Evolutionary conservation across 139 green algal genomes (phyloP).

Genomic region (Edaphochlamys debaryana): DNA sequence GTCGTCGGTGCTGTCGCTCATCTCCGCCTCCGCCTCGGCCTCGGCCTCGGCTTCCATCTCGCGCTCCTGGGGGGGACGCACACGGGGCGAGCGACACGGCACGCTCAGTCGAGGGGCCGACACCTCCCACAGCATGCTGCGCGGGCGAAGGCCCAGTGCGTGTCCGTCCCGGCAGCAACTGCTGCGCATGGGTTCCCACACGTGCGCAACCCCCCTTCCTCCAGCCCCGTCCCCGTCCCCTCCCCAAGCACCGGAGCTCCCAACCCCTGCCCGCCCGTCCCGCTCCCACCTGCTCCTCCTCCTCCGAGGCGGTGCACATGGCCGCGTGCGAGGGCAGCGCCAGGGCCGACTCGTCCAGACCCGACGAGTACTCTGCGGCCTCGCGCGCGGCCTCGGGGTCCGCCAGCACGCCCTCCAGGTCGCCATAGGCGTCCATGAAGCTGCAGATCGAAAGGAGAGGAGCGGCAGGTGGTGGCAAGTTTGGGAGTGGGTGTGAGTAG

Average conservation of each 20-base stretch:
- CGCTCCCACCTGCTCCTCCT: conserved; percentile 20
- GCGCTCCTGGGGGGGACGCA: background rate
- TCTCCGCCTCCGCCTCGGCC: background rate
- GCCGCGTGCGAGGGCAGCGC: background rate
- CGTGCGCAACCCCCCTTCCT: background rate
- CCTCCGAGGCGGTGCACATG: conserved; percentile 7
- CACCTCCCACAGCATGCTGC: too few relatives aligned
- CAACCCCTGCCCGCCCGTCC: too few relatives aligned
- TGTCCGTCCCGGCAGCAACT: background rate
- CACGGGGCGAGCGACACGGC: too few relatives aligned
- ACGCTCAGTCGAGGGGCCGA: too few relatives aligned
- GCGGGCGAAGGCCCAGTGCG: background rate
- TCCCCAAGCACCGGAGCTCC: conserved; percentile 7
- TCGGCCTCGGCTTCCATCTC: background rate
- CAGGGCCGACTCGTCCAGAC: background rate
- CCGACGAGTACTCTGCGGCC: conserved; percentile 15
- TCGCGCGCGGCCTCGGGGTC: conserved; percentile 20
- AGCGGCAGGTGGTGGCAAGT: background rate
- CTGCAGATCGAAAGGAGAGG: background rate
- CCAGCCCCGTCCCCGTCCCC: background rate
- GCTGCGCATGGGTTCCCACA: background rate
- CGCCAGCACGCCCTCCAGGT: conserved; percentile 13
- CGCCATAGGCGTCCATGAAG: conserved; percentile 14
- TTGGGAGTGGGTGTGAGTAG: background rate
- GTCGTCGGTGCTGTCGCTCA: background rate